Base-by-base conservation (phyloP, 169 alveolate genomes). In the Plasmodium fragile region DNA sequence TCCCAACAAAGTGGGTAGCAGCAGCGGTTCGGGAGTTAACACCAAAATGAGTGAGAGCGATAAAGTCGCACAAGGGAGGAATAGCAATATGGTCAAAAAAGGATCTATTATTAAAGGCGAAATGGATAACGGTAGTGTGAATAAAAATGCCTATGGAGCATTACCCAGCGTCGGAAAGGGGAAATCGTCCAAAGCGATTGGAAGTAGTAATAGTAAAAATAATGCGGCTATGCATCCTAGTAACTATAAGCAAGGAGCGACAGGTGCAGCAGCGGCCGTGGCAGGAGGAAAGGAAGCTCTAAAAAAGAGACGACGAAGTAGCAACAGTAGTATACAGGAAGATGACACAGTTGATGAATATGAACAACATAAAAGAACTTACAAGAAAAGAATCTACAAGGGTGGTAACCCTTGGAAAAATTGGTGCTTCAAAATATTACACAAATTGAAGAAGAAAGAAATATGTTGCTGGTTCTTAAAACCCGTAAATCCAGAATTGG, bases 401-500 rank as follows among this genome's bases (percentile, higher is more conserved):
- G 91, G 95, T 28, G 39, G 92, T 92, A 73, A 87, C 49, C 80
- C 81, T 30, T 95, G 97, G 97, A 55, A 83, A 65, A 92, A 84
- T 72, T 59, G 83, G 36, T 93, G 97, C 79, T 81, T 84, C 69
- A 82, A 78, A 55, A 95, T 96, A 53, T 78, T 96, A 45, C 96
- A 96, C 82, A 95, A 95, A 78, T 81, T 96, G 45, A 93, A 95
- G 65, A 92, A 92, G 77, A 81, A 77, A 65, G 82, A 95, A 32
- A 95, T 85, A 6, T 81, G 97, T 32, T 90, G 95, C 28, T 96
- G 98, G 98, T 98, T 98, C 83, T 95, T 97, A 91, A 96, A 97
- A 30, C 99, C 99, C 11, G 98, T 98, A 25, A 99, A 98, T 87
- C 98, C 99, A 18, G 98, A 97, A 43, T 91, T 96, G 80, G 98